Conservation (phyloP, 768 basidiomycete species). For the Cantharellus anzutake region DNA sequence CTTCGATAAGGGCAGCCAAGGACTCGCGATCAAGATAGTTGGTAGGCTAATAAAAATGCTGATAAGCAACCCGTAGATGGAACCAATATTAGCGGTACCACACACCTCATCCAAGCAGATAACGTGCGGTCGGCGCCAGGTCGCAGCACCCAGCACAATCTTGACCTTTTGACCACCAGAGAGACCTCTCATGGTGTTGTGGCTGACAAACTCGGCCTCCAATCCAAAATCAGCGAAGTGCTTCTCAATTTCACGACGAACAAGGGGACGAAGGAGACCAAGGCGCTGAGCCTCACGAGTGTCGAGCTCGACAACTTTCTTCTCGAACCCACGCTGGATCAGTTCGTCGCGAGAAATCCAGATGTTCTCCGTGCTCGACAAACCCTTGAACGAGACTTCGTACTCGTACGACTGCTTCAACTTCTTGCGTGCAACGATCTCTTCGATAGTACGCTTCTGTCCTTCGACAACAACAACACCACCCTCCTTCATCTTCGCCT, state of each 20-base stretch:
- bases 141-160: slow-evolving; percentile 95
- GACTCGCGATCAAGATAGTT: slow-evolving; percentile 99
- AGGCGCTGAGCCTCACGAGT: slow-evolving; percentile 94
- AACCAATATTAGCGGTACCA: slow-evolving; percentile 27
- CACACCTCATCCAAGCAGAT: slow-evolving; percentile 96
- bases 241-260: slow-evolving; percentile 97
- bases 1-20: slow-evolving; percentile 94
- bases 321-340: slow-evolving; percentile 95
- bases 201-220: slow-evolving; percentile 95
- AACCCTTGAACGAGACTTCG: slow-evolving; percentile 86
- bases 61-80: neutral
- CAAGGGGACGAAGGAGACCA: slow-evolving; percentile 86
- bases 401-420: slow-evolving; percentile 99
- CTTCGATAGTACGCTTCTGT: slow-evolving; percentile 87
- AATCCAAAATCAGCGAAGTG: slow-evolving; percentile 99
- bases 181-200: slow-evolving; percentile 98
- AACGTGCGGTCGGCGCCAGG: slow-evolving; percentile 97
- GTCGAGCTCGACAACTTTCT: slow-evolving; percentile 95
- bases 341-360: slow-evolving; percentile 95
- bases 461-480: slow-evolving; percentile 72
- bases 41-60: slow-evolving; percentile 15
- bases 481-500: slow-evolving; percentile 94
- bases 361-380: slow-evolving; percentile 95
- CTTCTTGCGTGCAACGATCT: slow-evolving; percentile 84
- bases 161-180: slow-evolving; percentile 99